Evolutionary conservation across 352 stramenopile species (phyloP).

Genomic region (Globisporangium carolinianum): DNA sequence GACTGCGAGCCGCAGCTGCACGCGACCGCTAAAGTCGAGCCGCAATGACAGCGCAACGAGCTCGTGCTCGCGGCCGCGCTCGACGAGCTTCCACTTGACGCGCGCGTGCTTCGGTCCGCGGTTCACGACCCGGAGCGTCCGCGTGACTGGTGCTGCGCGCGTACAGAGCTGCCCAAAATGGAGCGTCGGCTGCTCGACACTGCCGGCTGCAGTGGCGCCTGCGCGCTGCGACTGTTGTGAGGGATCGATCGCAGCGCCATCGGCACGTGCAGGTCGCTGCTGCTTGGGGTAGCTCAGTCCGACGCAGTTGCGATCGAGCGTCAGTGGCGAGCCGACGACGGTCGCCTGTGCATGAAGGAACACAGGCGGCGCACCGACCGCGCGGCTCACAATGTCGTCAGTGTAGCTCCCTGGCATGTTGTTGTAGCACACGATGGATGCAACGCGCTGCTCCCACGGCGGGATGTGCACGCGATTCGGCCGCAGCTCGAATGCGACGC

Average conservation of each 20-base stretch:
- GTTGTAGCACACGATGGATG: conserved; percentile 61
- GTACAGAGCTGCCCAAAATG: conserved; percentile 43
- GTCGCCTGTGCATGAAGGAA: conserved; percentile 49
- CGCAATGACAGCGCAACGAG: conserved; percentile 48
- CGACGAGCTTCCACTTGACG: conserved; percentile 53
- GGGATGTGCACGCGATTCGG: conserved; percentile 29
- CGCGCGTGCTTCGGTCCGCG: conserved; percentile 45
- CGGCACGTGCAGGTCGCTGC: neutral
- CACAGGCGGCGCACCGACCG: conserved; percentile 39
- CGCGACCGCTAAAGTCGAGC: conserved; percentile 34
- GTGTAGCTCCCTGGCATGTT: conserved; percentile 68
- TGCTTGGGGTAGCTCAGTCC: conserved; percentile 33
- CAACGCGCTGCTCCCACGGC: conserved; percentile 50
- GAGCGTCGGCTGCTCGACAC: conserved; percentile 24
- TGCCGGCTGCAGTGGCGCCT: neutral
- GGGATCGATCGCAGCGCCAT: too few species aligned
- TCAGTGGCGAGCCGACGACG: conserved; percentile 49
- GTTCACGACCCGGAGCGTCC: conserved; percentile 59
- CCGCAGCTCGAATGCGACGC: conserved; percentile 42
- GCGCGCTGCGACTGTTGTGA: neutral
- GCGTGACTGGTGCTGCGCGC: conserved; percentile 29
- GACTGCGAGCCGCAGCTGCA: conserved; percentile 40
- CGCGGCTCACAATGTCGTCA: conserved; percentile 57
- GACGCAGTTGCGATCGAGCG: conserved; percentile 58
- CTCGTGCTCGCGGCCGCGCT: conserved; percentile 40